Evolutionary conservation across 345 rosid species (phyloP).

Genomic region (Abelmoschus esculentus): DNA sequence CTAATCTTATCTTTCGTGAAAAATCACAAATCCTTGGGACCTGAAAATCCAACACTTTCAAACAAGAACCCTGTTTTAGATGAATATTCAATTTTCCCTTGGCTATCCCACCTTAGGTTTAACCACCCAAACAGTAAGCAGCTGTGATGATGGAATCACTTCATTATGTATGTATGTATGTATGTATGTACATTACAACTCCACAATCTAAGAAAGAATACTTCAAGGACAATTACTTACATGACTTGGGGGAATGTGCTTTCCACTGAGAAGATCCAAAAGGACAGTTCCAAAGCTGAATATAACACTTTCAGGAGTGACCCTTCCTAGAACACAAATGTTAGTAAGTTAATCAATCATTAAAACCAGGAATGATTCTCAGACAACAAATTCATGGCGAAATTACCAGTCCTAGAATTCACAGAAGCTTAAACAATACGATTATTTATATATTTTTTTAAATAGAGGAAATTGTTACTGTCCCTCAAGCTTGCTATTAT

Average conservation of each 20-base stretch:
- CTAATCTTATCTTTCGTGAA: no score
- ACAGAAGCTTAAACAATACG: neutral
- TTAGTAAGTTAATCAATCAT: neutral
- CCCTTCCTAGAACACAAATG: conserved; percentile 46
- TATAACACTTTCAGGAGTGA: conserved; percentile 60
- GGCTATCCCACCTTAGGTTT: neutral
- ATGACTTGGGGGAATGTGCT: conserved; percentile 74
- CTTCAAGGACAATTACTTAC: conserved; percentile 29
- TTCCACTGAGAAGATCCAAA: conserved; percentile 63
- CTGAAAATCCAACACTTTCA: no score
- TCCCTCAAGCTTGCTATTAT: neutral
- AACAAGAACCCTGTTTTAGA: no score
- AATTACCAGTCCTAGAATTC: neutral
- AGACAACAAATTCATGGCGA: no score
- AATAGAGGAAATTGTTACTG: neutral
- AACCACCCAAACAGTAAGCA: neutral
- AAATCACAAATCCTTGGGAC: no score
- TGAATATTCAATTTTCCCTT: neutral
- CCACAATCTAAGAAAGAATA: neutral
- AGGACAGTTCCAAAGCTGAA: conserved; percentile 74
- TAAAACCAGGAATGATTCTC: neutral
- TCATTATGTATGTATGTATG: neutral
- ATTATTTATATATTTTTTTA: neutral
- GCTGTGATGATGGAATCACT: neutral
- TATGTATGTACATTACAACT: neutral